A percentile compares a stretch with the other conserved stretches of the same genome.
These are phyloP conservation scores for Endotrypanum monterogeii DNA, from an alignment of 208 protist species.

Conservation along the genomic window DNA sequence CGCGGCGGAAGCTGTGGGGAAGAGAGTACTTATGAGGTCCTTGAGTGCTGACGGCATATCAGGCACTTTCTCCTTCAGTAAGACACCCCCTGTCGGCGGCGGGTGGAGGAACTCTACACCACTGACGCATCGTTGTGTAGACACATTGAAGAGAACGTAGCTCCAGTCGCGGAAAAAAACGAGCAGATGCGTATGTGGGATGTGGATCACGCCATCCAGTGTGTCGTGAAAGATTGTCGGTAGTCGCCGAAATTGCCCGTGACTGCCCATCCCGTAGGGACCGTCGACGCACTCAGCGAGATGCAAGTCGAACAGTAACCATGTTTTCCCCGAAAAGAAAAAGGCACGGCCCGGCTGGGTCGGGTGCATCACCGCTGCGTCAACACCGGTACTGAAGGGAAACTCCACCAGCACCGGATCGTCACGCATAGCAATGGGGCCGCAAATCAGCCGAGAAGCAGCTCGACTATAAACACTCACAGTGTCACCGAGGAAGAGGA, in stretches of 20 bases:
- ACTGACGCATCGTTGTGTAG: conserved; percentile 22
- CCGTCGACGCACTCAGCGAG: conserved; percentile 24
- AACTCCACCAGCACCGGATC: conserved; percentile 31
- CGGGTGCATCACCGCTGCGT: conserved; percentile 48
- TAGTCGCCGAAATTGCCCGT: conserved; percentile 30
- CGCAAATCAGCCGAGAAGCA: conserved; percentile 30
- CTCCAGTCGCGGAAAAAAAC: conserved; percentile 30
- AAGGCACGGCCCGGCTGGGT: conserved; percentile 48
- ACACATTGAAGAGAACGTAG: conserved; percentile 28
- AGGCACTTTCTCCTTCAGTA: not conserved
- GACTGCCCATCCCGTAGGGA: conserved; percentile 14
- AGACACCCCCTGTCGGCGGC: not conserved
- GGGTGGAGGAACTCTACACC: conserved; percentile 16
- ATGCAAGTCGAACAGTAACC: conserved; percentile 59
- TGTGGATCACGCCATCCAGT: conserved; percentile 18
- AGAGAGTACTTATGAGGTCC: conserved; percentile 6
- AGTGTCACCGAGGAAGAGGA: conserved; percentile 32
- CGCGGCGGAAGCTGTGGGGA: not conserved
- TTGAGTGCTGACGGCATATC: conserved; percentile 6
- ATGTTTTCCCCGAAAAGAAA: conserved; percentile 61
- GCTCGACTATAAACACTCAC: conserved; percentile 23
- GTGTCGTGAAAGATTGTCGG: conserved; percentile 28
- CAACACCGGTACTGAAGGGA: conserved; percentile 43
- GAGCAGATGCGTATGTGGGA: conserved; percentile 16
- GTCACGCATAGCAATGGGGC: conserved; percentile 33